Base-by-base conservation (phyloP, 176 grass and related monocot species). In the Oryza glaberrima region DNA sequence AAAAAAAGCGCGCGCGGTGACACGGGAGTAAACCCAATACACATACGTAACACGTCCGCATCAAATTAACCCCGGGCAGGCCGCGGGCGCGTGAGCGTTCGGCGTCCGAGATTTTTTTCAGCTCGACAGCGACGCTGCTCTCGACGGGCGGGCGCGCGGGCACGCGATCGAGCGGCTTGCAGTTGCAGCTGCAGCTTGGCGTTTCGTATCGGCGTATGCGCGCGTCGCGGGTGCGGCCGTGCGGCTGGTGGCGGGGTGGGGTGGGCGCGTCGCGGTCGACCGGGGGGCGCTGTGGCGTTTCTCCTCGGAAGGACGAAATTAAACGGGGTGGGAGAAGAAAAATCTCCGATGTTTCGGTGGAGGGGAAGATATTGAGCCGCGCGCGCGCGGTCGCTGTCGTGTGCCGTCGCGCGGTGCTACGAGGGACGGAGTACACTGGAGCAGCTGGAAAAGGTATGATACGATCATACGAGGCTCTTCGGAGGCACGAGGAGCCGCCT, bases 401-500 rank as follows among this genome's bases (percentile, higher is more conserved):
- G 19, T 6, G 54, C 54, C 54, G 54, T 58, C 54, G 54, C 54
- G 54, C 19, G 78, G 65, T 67, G 78, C 65, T 66, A 70, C 46
- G 9, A 22, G 19, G 19, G 16, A 19, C 10, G 51, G 51, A 60
- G 56, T 0, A 9, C 0, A 9, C 0, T 2, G 19, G 19, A 35
- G 19, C 5, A 2, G 34, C 25, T 30, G 80, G 68, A 20, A 3
- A 20, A 3, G 69, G 6, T 54, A 41, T 7, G 40, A 7, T 40
- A 58, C 17, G 52, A 20, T 34, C 32, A 35, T 35, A 35, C 4
- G 35, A 35, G 32, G 32, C 82, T 76, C 82, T 77, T 76, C 45
- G 10, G 82, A 77, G 34, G 34, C 65, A 4, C 82, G 73, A 84
- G 82, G 52, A 40, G 45, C 72, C 82, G 30, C 72, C 25, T 58